Evolutionary conservation across 2,329 filamentous ascomycete genomes (phyloP).

Genomic region (Colletotrichum phormii): DNA sequence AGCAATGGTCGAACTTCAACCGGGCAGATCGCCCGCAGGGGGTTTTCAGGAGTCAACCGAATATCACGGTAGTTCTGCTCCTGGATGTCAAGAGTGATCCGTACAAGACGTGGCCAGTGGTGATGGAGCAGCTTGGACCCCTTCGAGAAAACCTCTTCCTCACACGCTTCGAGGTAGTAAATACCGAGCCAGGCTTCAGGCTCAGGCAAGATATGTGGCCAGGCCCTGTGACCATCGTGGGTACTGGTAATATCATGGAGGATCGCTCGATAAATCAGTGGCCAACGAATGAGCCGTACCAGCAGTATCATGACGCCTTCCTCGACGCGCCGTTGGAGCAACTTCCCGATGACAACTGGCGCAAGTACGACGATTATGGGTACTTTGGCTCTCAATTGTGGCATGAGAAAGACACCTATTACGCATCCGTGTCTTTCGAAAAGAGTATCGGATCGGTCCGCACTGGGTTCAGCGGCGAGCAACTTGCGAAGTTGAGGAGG

Average conservation of each 20-base stretch:
- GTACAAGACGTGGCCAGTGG: conserved; percentile 58
- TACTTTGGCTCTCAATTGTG: neutral
- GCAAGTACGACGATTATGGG: neutral
- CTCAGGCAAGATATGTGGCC: neutral
- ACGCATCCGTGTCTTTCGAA: conserved; percentile 71
- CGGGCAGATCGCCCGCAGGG: conserved; percentile 52
- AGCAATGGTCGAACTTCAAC: conserved; percentile 56
- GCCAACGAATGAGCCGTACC: conserved; percentile 58
- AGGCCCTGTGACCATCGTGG: conserved; percentile 74
- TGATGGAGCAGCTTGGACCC: conserved; percentile 61
- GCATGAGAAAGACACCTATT: conserved; percentile 57
- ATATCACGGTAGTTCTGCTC: conserved; percentile 69
- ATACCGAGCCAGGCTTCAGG: conserved; percentile 45
- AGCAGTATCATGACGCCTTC: conserved; percentile 69
- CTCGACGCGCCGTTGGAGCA: conserved; percentile 72
- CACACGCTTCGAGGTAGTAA: conserved; percentile 55
- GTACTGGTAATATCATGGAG: conserved; percentile 69
- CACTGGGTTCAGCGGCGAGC: conserved; percentile 55
- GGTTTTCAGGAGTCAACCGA: conserved; percentile 64
- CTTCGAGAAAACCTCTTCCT: conserved; percentile 69
- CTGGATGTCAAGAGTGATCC: conserved; percentile 76
- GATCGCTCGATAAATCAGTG: conserved; percentile 49
- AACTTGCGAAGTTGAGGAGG: conserved; percentile 54
- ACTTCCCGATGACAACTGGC: conserved; percentile 38
- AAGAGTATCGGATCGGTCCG: conserved; percentile 63